A percentile compares a stretch with the other conserved stretches of the same genome.
Evolutionary conservation across 106 monocot species (phyloP).

Genomic region (Allium sativum): DNA sequence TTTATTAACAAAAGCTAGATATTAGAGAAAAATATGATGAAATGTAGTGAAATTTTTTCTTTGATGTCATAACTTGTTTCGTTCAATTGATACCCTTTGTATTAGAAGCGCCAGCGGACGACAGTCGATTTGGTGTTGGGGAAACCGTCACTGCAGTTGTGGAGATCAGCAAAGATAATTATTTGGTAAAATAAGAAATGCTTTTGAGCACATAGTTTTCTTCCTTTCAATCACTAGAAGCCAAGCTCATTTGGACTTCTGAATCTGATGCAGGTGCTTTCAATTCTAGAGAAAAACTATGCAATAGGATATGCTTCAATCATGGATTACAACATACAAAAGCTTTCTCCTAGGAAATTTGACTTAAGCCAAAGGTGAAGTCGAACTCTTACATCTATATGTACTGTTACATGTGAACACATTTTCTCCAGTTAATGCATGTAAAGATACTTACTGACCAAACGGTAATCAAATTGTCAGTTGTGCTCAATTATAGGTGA

Average conservation of each 20-base stretch:
- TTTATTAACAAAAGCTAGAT: no score
- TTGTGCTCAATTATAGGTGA: no score
- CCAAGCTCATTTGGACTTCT: background rate
- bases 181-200: constrained; percentile 32
- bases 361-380: constrained; percentile 66
- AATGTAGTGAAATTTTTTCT: no score
- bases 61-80: background rate
- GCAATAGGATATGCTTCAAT: constrained; percentile 70
- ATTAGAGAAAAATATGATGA: no score
- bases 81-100: constrained; percentile 3
- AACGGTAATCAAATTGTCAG: no score
- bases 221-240: no score
- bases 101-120: constrained; percentile 57
- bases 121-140: constrained; percentile 48
- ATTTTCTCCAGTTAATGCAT: no score
- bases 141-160: constrained; percentile 67
- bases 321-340: constrained; percentile 80
- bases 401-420: no score
- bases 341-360: constrained; percentile 42
- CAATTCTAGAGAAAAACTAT: constrained; percentile 67
- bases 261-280: constrained; percentile 50
- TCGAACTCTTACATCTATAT: no score
- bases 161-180: constrained; percentile 90
- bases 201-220: no score
- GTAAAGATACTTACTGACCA: no score